phyloP scores from a whole-genome alignment of 768 basidiomycete species.

The Coprinopsis cinerea region DNA sequence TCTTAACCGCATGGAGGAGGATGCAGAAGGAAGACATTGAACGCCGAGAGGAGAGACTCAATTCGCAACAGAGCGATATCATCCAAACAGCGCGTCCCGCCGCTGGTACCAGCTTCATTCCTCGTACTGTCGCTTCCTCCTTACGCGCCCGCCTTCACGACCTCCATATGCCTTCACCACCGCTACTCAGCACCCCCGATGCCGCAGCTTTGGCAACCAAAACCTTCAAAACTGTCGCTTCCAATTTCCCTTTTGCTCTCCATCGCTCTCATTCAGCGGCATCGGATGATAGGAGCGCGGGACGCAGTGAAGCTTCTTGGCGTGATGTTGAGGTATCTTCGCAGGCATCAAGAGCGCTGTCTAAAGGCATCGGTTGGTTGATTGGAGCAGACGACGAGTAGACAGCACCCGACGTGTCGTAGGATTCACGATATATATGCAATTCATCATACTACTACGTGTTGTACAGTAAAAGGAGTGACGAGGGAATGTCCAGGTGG shows the following conservation, averaged over 20 bases:
- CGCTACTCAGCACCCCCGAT: conserved; percentile 66
- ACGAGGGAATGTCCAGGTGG: background rate
- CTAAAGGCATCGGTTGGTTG: conserved; percentile 93
- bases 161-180: conserved; percentile 64
- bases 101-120: conserved; percentile 15
- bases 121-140: conserved; percentile 40
- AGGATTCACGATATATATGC: background rate
- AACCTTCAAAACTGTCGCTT: conserved; percentile 73
- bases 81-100: conserved; percentile 10
- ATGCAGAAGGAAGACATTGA: conserved; percentile 63
- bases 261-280: conserved; percentile 18
- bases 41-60: conserved; percentile 35
- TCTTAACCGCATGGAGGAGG: conserved; percentile 74
- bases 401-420: conserved; percentile 5
- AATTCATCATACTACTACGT: too few relatives aligned
- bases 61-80: conserved; percentile 11
- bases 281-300: conserved; percentile 9
- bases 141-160: conserved; percentile 58
- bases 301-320: conserved; percentile 25
- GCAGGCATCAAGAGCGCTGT: conserved; percentile 74
- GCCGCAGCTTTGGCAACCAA: conserved; percentile 73
- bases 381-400: conserved; percentile 74
- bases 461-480: background rate
- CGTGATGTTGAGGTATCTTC: conserved; percentile 53
- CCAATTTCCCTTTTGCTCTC: conserved; percentile 67